phyloP scores from a whole-genome alignment of 2,329 filamentous ascomycete genomes.

The Pseudopithomyces maydicus region DNA sequence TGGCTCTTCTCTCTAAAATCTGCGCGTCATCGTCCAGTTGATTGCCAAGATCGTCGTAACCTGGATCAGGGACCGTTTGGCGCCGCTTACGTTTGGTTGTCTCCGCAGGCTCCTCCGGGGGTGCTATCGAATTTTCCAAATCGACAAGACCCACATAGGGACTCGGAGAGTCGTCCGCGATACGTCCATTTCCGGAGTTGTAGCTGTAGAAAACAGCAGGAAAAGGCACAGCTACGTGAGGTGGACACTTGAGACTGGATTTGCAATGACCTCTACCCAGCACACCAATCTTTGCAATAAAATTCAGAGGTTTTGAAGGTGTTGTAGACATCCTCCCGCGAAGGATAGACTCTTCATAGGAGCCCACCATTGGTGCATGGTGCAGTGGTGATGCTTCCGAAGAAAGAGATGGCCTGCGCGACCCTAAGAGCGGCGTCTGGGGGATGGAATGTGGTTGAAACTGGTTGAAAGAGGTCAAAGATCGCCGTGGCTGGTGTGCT shows the following conservation, averaged over 20 bases:
- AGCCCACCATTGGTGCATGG: slow-evolving; percentile 95
- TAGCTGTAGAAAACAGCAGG: slow-evolving; percentile 97
- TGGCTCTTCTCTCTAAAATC: slow-evolving; percentile 9
- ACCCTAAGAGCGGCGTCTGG: slow-evolving; percentile 54
- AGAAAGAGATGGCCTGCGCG: slow-evolving; percentile 71
- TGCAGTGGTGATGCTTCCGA: slow-evolving; percentile 79
- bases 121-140: slow-evolving; percentile 77
- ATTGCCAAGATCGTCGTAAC: slow-evolving; percentile 33
- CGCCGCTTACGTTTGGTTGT: slow-evolving; percentile 49
- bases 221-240: slow-evolving; percentile 89
- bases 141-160: slow-evolving; percentile 95
- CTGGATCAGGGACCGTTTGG: slow-evolving; percentile 28
- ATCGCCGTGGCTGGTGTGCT: slow-evolving; percentile 78
- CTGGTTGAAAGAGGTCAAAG: slow-evolving; percentile 65
- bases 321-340: slow-evolving; percentile 96
- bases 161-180: slow-evolving; percentile 82
- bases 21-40: slow-evolving; percentile 24
- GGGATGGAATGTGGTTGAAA: slow-evolving; percentile 47
- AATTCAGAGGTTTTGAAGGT: slow-evolving; percentile 89
- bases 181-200: slow-evolving; percentile 69
- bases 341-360: slow-evolving; percentile 95
- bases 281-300: slow-evolving; percentile 93
- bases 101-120: slow-evolving; percentile 50
- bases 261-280: slow-evolving; percentile 89
- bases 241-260: slow-evolving; percentile 79